A percentile compares a stretch with the other conserved stretches of the same genome.
Conservation (phyloP, 768 basidiomycete genomes). For the Pleurotus djamor region DNA sequence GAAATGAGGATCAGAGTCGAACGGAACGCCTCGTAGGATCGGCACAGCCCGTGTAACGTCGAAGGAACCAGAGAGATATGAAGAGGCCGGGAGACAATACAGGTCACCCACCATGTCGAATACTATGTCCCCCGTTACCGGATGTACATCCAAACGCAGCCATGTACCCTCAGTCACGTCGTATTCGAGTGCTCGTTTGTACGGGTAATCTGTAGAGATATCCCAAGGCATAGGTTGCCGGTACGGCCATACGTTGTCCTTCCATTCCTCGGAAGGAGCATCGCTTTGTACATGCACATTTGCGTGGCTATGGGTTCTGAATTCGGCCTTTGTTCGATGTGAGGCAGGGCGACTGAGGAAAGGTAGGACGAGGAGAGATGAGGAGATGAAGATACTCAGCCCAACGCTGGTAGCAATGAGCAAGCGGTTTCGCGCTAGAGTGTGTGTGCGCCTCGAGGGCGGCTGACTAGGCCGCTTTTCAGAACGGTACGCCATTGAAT, state of each 20-base stretch:
- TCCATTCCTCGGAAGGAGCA: slow-evolving; percentile 33
- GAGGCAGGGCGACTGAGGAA: neutral
- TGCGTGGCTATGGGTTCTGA: neutral
- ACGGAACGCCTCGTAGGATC: slow-evolving; percentile 61
- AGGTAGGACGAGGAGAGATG: neutral
- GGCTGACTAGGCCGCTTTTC: no score
- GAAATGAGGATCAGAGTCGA: slow-evolving; percentile 73
- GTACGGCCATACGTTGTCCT: slow-evolving; percentile 60
- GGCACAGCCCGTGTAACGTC: slow-evolving; percentile 43
- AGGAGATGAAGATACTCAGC: neutral
- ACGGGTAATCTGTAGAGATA: slow-evolving; percentile 74
- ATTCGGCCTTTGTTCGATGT: neutral
- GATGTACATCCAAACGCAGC: slow-evolving; percentile 72
- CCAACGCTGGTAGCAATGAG: neutral
- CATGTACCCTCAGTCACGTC: slow-evolving; percentile 76
- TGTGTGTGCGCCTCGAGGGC: no score
- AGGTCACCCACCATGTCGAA: slow-evolving; percentile 77
- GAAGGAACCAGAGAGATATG: slow-evolving; percentile 8
- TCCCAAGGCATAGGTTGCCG: slow-evolving; percentile 65
- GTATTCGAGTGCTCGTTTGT: slow-evolving; percentile 63
- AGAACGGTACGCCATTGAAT: no score
- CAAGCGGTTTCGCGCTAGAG: neutral
- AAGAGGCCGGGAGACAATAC: slow-evolving; percentile 59
- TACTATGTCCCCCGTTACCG: slow-evolving; percentile 65
- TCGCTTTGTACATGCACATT: slow-evolving; percentile 16